A percentile compares a stretch with the other conserved stretches of the same genome.
phyloP scores from a whole-genome alignment of 164 flowering plant genomes.

The Umbilicus rupestris region DNA sequence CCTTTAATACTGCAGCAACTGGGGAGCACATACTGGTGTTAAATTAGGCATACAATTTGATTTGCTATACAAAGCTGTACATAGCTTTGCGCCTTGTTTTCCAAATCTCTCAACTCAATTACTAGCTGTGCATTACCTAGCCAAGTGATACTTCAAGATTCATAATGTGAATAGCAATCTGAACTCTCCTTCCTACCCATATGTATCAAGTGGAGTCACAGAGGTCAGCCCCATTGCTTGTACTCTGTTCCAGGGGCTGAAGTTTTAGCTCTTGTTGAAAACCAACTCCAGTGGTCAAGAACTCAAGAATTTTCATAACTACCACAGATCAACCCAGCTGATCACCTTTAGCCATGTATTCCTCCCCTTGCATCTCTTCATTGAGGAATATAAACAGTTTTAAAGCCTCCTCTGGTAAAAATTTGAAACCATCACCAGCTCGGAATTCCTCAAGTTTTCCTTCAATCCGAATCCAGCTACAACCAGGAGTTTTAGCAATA shows the following conservation, averaged over 20 bases:
- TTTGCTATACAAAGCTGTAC: not conserved
- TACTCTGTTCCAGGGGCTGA: not conserved
- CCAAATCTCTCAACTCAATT: too few relatives aligned
- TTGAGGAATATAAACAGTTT: constrained; percentile 20
- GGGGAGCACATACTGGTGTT: too few relatives aligned
- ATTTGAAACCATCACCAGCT: constrained; percentile 29
- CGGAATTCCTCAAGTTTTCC: constrained; percentile 33
- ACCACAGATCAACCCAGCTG: not conserved
- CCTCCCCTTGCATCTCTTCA: constrained; percentile 35
- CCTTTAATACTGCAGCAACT: too few relatives aligned
- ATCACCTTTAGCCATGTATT: constrained; percentile 18
- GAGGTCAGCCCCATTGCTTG: not conserved
- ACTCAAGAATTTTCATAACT: not conserved
- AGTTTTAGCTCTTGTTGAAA: too few relatives aligned
- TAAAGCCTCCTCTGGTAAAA: constrained; percentile 12
- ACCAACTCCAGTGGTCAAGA: not conserved
- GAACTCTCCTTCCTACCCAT: not conserved
- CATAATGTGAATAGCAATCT: not conserved
- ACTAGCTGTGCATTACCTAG: not conserved
- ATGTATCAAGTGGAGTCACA: not conserved
- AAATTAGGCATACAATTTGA: not conserved
- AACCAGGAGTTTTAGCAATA: constrained; percentile 56
- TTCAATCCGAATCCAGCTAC: constrained; percentile 54
- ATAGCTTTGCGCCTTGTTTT: too few relatives aligned
- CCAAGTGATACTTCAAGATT: not conserved